A percentile compares a stretch with the other conserved stretches of the same genome.
Evolutionary conservation across 1,284 basidiomycete genomes (phyloP).

Genomic region (Ceratobasidium sp.): DNA sequence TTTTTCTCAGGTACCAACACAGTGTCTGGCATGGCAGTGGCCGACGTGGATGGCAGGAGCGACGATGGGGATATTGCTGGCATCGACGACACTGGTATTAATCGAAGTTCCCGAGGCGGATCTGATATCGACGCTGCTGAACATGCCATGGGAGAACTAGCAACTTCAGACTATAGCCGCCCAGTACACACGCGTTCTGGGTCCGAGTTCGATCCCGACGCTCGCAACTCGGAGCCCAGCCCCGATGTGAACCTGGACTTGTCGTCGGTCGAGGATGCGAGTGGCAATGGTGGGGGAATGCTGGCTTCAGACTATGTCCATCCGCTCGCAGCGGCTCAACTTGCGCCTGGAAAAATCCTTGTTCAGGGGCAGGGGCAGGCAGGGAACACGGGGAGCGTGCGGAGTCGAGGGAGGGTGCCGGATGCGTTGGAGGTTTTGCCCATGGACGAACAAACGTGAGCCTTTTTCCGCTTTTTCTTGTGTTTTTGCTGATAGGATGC

Average conservation of each 20-base stretch:
- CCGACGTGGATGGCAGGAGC: not conserved
- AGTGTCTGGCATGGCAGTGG: not conserved
- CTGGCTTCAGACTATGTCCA: constrained; percentile 8
- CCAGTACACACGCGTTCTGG: not conserved
- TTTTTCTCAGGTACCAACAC: not conserved
- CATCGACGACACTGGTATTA: not conserved
- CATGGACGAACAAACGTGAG: constrained; percentile 7
- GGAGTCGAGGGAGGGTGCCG: constrained; percentile 29
- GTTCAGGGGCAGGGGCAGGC: not conserved
- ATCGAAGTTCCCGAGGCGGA: not conserved
- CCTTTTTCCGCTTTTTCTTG: constrained; percentile 19
- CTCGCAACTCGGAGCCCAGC: constrained; percentile 28
- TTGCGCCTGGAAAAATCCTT: constrained; percentile 16
- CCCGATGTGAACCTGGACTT: constrained; percentile 31
- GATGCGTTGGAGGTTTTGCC: constrained; percentile 40
- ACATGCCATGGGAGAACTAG: not conserved
- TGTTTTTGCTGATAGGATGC: constrained; percentile 22
- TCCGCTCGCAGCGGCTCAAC: constrained; percentile 22
- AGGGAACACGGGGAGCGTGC: constrained; percentile 25
- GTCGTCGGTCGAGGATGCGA: constrained; percentile 23
- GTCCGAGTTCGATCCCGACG: constrained; percentile 3
- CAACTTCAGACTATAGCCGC: not conserved
- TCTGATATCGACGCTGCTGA: too few relatives aligned
- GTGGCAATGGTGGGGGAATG: not conserved
- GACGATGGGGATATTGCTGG: not conserved